These are phyloP conservation scores for Penicillium paneum DNA, from an alignment of 2,329 filamentous ascomycete species.

Conservation along the genomic window DNA sequence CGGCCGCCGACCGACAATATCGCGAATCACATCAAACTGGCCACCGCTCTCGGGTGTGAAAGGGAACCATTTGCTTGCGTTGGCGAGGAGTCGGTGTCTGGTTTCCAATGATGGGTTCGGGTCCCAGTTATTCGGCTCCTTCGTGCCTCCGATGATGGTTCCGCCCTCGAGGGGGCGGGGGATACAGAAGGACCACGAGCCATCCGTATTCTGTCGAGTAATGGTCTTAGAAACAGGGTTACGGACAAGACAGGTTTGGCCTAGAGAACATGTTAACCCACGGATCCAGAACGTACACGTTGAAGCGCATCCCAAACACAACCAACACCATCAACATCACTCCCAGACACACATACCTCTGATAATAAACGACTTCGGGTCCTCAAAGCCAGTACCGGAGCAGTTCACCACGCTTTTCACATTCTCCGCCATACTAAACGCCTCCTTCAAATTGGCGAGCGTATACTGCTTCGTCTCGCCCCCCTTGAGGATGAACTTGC, in stretches of 20 bases:
- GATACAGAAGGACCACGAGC: slow-evolving; percentile 61
- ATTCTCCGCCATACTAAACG: slow-evolving; percentile 35
- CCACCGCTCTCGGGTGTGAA: slow-evolving; percentile 35
- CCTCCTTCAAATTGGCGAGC: slow-evolving; percentile 33
- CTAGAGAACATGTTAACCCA: slow-evolving; percentile 18
- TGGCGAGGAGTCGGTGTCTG: slow-evolving; percentile 47
- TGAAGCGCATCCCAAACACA: neutral
- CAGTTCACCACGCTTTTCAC: slow-evolving; percentile 46
- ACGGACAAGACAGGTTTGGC: slow-evolving; percentile 49
- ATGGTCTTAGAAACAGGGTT: slow-evolving; percentile 48
- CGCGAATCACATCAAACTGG: slow-evolving; percentile 44
- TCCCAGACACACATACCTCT: slow-evolving; percentile 29
- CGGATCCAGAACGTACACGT: neutral
- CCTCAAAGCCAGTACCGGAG: slow-evolving; percentile 44
- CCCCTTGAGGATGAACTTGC: slow-evolving; percentile 41
- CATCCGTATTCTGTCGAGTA: slow-evolving; percentile 62
- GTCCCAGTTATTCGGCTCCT: slow-evolving; percentile 58
- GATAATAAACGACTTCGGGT: slow-evolving; percentile 45
- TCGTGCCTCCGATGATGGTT: slow-evolving; percentile 65
- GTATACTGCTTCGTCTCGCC: slow-evolving; percentile 32
- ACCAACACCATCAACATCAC: neutral
- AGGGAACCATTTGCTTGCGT: slow-evolving; percentile 42
- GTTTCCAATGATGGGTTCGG: slow-evolving; percentile 48
- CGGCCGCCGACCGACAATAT: slow-evolving; percentile 47
- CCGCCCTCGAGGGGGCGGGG: slow-evolving; percentile 61